These are phyloP conservation scores for Diaporthe vexans DNA, from an alignment of 2,329 filamentous ascomycete species.

Conservation along the genomic window DNA sequence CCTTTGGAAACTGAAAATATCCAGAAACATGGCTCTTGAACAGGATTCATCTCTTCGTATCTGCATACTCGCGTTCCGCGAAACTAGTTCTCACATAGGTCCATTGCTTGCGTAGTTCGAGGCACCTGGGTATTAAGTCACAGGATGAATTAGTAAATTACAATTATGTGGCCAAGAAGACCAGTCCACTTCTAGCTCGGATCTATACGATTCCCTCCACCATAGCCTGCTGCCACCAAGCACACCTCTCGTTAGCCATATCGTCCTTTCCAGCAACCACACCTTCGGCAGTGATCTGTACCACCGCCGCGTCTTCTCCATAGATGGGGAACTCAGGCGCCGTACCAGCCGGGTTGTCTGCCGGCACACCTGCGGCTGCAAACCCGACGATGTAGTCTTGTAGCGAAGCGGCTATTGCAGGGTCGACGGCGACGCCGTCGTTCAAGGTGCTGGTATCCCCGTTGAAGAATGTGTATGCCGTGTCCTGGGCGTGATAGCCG, in stretches of 20 bases:
- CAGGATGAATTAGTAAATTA: neutral
- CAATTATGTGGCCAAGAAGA: neutral
- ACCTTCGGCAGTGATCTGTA: constrained; percentile 43
- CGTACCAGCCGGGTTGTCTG: constrained; percentile 34
- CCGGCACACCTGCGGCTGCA: constrained; percentile 50
- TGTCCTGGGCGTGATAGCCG: constrained; percentile 65
- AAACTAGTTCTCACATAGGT: neutral
- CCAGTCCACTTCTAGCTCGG: too few species aligned
- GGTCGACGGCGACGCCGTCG: constrained; percentile 47
- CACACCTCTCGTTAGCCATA: constrained; percentile 51
- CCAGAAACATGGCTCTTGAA: neutral
- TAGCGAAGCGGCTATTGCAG: constrained; percentile 49
- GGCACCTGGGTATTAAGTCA: neutral
- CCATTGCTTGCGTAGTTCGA: neutral
- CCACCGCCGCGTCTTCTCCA: constrained; percentile 43
- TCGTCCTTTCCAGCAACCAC: constrained; percentile 44
- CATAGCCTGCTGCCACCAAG: constrained; percentile 51
- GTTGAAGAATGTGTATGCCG: constrained; percentile 67
- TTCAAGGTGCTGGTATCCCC: constrained; percentile 48
- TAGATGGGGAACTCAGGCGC: constrained; percentile 46
- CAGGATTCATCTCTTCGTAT: neutral
- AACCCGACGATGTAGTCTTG: constrained; percentile 56
- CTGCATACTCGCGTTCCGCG: too few species aligned
- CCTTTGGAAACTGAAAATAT: too few species aligned
- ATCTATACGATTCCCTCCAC: constrained; percentile 44